phyloP scores from a whole-genome alignment of 2,329 filamentous ascomycete species.

The Pezicula neosporulosa region DNA sequence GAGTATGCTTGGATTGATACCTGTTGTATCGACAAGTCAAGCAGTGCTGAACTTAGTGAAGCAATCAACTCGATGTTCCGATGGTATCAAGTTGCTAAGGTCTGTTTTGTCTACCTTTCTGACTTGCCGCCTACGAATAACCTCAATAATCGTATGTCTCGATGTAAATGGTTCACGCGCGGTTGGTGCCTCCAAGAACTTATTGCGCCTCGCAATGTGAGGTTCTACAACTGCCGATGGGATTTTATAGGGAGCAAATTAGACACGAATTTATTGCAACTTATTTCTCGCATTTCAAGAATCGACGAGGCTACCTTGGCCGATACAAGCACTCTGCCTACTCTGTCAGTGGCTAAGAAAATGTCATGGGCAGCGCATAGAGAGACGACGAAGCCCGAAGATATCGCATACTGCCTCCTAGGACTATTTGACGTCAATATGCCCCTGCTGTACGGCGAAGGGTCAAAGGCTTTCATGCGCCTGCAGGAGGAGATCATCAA shows the following conservation, averaged over 20 bases:
- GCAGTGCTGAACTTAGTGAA: too few relatives aligned
- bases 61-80: constrained; percentile 1
- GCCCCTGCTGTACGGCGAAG: constrained; percentile 38
- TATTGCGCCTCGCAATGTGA: too few relatives aligned
- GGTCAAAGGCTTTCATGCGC: constrained; percentile 24
- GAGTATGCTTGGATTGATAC: constrained; percentile 13
- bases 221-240: too few relatives aligned
- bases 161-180: not conserved
- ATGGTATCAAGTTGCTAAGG: constrained; percentile 8
- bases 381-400: constrained; percentile 31
- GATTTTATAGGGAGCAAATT: too few relatives aligned
- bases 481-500: constrained; percentile 33
- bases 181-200: not conserved
- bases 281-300: too few relatives aligned
- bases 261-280: too few relatives aligned
- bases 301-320: too few relatives aligned
- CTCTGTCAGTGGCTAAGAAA: constrained; percentile 1
- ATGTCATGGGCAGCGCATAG: constrained; percentile 38
- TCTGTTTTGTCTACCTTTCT: constrained; percentile 9
- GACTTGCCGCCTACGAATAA: constrained; percentile 1
- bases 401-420: constrained; percentile 39
- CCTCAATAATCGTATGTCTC: not conserved
- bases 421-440: constrained; percentile 40
- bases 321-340: too few relatives aligned
- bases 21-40: constrained; percentile 3